These are phyloP conservation scores for Colletotrichum musicola DNA, from an alignment of 2,329 filamentous ascomycete genomes.

Conservation along the genomic window DNA sequence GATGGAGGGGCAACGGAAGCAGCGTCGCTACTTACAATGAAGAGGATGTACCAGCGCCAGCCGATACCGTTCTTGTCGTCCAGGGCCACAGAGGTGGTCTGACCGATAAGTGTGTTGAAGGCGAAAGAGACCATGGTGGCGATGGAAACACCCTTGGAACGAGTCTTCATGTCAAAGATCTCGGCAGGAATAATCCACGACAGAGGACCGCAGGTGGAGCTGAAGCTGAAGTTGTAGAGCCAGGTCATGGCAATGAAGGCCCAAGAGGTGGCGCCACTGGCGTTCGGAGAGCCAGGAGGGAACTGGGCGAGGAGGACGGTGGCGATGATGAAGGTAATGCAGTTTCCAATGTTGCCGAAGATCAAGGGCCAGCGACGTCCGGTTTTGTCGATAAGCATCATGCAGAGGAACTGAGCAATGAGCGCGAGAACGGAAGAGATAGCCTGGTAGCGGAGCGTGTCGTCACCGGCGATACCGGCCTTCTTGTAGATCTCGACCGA, in stretches of 20 bases:
- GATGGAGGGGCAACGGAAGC: conserved; percentile 4
- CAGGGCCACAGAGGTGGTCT: conserved; percentile 71
- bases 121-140: conserved; percentile 80
- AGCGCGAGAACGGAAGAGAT: conserved; percentile 80
- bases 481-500: conserved; percentile 75
- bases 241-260: conserved; percentile 81
- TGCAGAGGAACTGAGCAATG: conserved; percentile 76
- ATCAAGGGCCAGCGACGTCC: conserved; percentile 82
- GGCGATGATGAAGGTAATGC: conserved; percentile 78
- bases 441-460: conserved; percentile 80
- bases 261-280: conserved; percentile 66
- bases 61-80: conserved; percentile 55
- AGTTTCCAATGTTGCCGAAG: conserved; percentile 77
- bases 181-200: conserved; percentile 74
- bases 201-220: conserved; percentile 76
- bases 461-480: conserved; percentile 74
- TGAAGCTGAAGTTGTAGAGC: conserved; percentile 85
- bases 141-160: conserved; percentile 80
- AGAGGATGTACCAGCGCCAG: conserved; percentile 63
- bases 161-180: conserved; percentile 82
- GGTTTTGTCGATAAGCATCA: conserved; percentile 75
- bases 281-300: conserved; percentile 66
- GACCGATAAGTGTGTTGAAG: conserved; percentile 82
- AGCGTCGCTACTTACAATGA: conserved; percentile 48
- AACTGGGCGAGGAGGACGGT: conserved; percentile 66